Percentiles rank a stretch among this genome's conserved stretches.
Evolutionary conservation across 495 filamentous ascomycete species (phyloP).

Genomic region (Echria macrotheca): DNA sequence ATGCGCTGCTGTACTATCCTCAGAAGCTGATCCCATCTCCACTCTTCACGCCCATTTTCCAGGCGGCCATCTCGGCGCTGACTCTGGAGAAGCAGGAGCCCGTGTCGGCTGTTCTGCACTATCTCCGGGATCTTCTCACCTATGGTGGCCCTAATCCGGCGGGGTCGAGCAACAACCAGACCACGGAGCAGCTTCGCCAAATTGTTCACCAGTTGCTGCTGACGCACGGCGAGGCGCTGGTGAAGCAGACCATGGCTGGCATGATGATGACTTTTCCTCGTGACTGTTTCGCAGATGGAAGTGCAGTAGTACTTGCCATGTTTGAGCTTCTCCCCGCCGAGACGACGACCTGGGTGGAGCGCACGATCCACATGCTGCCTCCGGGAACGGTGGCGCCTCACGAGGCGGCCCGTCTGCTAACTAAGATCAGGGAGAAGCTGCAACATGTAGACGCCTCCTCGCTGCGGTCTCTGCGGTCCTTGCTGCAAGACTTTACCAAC

Average conservation of each 20-base stretch:
- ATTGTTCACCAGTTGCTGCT: constrained; percentile 67
- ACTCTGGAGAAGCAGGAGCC: constrained; percentile 86
- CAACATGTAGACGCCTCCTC: constrained; percentile 55
- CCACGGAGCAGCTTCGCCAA: constrained; percentile 53
- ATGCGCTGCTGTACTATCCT: constrained; percentile 89
- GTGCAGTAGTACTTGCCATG: constrained; percentile 79
- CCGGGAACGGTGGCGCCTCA: constrained; percentile 63
- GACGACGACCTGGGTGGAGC: constrained; percentile 71
- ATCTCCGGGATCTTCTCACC: constrained; percentile 84
- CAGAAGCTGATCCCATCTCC: constrained; percentile 69
- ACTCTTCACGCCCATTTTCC: constrained; percentile 76
- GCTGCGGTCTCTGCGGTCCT: constrained; percentile 69
- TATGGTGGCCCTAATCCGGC: constrained; percentile 77
- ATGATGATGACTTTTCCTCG: constrained; percentile 98
- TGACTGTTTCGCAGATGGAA: constrained; percentile 91
- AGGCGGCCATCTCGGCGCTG: constrained; percentile 77
- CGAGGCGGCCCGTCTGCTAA: constrained; percentile 59
- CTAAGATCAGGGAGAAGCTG: constrained; percentile 61
- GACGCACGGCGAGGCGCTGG: constrained; percentile 68
- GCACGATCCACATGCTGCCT: constrained; percentile 78
- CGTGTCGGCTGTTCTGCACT: constrained; percentile 84
- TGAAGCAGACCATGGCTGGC: constrained; percentile 82
- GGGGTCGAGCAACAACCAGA: constrained; percentile 55
- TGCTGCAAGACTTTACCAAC: constrained; percentile 96
- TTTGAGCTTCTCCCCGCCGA: constrained; percentile 82